A percentile compares a stretch with the other conserved stretches of the same genome.
Evolutionary conservation across 495 filamentous ascomycete genomes (phyloP).

Genomic region (Penicillium desertorum): DNA sequence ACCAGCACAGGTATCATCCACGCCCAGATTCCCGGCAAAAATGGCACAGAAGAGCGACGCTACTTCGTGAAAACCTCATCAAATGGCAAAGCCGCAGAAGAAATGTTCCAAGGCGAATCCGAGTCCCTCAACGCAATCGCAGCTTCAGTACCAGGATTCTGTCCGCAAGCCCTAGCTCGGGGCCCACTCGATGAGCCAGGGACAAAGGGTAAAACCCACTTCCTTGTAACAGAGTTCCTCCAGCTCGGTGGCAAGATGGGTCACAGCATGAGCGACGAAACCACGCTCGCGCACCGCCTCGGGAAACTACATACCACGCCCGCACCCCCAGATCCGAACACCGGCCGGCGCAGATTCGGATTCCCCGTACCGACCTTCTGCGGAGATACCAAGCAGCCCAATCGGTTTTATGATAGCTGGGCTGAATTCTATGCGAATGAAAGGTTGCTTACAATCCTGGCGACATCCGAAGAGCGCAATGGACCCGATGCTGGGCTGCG

Average conservation of each 20-base stretch:
- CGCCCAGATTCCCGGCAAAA: conserved; percentile 38
- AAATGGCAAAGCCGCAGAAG: conserved; percentile 56
- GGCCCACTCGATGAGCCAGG: conserved; percentile 56
- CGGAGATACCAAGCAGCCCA: conserved; percentile 79
- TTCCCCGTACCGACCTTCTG: conserved; percentile 85
- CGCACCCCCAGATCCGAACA: conserved; percentile 56
- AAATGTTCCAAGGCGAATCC: conserved; percentile 88
- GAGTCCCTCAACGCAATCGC: conserved; percentile 80
- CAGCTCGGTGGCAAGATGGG: conserved; percentile 49
- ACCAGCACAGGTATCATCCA: conserved; percentile 69
- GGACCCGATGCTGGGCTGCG: conserved; percentile 62
- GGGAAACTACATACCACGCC: conserved; percentile 78
- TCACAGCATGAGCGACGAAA: conserved; percentile 28
- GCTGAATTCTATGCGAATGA: conserved; percentile 79
- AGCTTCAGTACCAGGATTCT: conserved; percentile 66
- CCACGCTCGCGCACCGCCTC: conserved; percentile 68
- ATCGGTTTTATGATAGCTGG: conserved; percentile 68
- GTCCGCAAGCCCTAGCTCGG: conserved; percentile 68
- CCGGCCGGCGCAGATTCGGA: conserved; percentile 64
- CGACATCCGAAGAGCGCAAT: conserved; percentile 56
- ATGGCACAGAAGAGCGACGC: conserved; percentile 51
- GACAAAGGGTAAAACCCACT: conserved; percentile 48
- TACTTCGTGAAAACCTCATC: conserved; percentile 82
- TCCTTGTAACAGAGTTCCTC: conserved; percentile 81
- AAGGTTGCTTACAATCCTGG: conserved; percentile 64